Evolutionary conservation across 495 filamentous ascomycete genomes (phyloP).

Genomic region (Cetradonia linearis): DNA sequence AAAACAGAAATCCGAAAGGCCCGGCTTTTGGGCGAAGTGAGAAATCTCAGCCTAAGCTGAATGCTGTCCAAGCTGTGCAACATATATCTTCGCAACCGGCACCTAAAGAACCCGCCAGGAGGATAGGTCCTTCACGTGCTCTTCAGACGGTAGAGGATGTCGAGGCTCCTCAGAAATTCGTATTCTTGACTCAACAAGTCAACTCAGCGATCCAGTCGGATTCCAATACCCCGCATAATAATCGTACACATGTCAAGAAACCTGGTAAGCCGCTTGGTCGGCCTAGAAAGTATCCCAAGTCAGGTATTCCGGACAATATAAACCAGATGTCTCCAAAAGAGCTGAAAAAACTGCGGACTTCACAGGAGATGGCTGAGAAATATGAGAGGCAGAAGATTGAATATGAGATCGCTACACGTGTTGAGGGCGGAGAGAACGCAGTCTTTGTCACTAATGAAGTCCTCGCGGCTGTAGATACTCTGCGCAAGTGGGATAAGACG

Average conservation of each 20-base stretch:
- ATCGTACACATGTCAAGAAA: background rate
- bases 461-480: conserved; percentile 12
- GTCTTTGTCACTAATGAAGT: conserved; percentile 14
- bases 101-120: background rate
- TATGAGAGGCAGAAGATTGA: conserved; percentile 19
- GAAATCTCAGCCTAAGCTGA: background rate
- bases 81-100: background rate
- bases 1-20: background rate
- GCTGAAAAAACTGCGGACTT: conserved; percentile 10
- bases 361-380: conserved; percentile 18
- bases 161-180: background rate
- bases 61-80: too few relatives aligned
- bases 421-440: conserved; percentile 15
- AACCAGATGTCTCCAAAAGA: conserved; percentile 10
- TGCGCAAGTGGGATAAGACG: conserved; percentile 3
- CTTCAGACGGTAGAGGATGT: background rate
- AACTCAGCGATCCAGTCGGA: background rate
- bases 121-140: background rate
- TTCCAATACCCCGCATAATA: too few relatives aligned
- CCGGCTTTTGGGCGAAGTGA: background rate
- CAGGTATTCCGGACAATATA: conserved; percentile 16
- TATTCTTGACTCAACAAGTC: background rate
- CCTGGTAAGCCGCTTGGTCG: conserved; percentile 15
- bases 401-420: conserved; percentile 18
- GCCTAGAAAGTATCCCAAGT: conserved; percentile 19